phyloP scores from a whole-genome alignment of 352 stramenopile species.

The Elongisporangium anandrum region DNA sequence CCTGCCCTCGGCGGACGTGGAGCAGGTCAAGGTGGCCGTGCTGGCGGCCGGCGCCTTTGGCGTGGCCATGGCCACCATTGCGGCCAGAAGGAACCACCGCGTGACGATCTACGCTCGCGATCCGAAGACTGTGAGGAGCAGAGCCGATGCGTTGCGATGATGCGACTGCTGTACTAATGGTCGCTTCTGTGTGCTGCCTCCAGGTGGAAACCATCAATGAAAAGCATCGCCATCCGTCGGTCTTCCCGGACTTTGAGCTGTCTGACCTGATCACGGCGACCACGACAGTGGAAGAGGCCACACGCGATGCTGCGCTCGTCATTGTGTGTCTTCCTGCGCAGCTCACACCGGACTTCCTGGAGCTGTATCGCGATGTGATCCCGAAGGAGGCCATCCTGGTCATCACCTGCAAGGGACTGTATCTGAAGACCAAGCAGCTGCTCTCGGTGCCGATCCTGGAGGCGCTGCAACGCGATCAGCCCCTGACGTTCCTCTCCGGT shows the following conservation, averaged over 20 bases:
- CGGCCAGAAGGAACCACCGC: constrained; percentile 87
- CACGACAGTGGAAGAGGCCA: constrained; percentile 80
- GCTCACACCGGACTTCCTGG: constrained; percentile 90
- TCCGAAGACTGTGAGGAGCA: constrained; percentile 22
- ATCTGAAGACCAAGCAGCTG: constrained; percentile 93
- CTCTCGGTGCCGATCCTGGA: constrained; percentile 94
- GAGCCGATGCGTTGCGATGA: not conserved
- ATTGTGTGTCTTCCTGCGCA: constrained; percentile 97
- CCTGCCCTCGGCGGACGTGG: constrained; percentile 63
- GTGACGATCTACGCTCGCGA: constrained; percentile 92
- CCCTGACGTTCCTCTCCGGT: constrained; percentile 93
- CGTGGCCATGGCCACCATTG: constrained; percentile 92
- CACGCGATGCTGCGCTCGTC: constrained; percentile 87
- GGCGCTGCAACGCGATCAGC: constrained; percentile 88
- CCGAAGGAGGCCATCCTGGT: constrained; percentile 89
- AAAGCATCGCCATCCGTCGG: constrained; percentile 85
- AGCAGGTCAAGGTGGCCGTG: constrained; percentile 82
- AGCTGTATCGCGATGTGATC: constrained; percentile 83
- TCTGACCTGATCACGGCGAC: constrained; percentile 85
- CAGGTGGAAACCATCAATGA: constrained; percentile 92
- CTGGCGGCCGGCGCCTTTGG: constrained; percentile 95
- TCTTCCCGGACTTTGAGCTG: constrained; percentile 89
- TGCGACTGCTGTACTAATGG: not conserved
- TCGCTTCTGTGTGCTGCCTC: not conserved
- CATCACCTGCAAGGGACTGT: constrained; percentile 94